Base-by-base conservation (phyloP, 2,329 filamentous ascomycete genomes). In the Monosporascus cannonballus region DNA sequence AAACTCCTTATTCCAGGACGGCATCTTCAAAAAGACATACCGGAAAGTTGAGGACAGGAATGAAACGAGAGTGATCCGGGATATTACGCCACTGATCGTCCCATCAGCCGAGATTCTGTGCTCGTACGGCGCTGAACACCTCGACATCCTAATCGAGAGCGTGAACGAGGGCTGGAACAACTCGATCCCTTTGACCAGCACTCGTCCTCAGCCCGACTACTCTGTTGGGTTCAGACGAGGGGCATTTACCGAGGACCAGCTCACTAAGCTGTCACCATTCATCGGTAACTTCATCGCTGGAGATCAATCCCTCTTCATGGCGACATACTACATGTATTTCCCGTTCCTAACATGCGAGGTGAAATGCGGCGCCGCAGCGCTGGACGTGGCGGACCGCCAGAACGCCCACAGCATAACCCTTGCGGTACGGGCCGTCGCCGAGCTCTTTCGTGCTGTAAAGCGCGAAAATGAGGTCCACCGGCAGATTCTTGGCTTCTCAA, bases 291-390 rank as follows among this genome's bases (percentile, higher is more conserved):
- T 64, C 8, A 42, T 67, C 25, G 39, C 49, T 30, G 62, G 64
- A 15, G 65, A 72, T 51, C 59, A 60, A 49, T 78, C 69, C 20
- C 70, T 62, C 55, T 76, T 78, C 50, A 73, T 75, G 66, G 70
- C 59, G 8, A 79, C 72, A 9, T 73, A 68, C 50, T 63, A 70
- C 5, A 76, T 78, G 66, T 75, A 72, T 64, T 77, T 80, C 56
- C 74, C 74, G 3, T 80, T 78, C 56, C 63, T 80, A 0, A 71
- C 71, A 0, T 75, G 70, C 59, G 73, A 80, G 59, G 73, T 77
- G 1, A 77, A 77, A 60, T 75, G 70, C 54, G 68, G 73, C 44
- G 60, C 63, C 27, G 64, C 57, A 25, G 65, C 59, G 1, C 71
- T 75, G 6, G 63, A 72, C 48, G 51, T 71, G 15, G 70, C 70